Percentiles rank a stretch among this genome's conserved stretches.
These are phyloP conservation scores for Boletus barrowsii DNA, from an alignment of 768 basidiomycete species.

Conservation along the genomic window DNA sequence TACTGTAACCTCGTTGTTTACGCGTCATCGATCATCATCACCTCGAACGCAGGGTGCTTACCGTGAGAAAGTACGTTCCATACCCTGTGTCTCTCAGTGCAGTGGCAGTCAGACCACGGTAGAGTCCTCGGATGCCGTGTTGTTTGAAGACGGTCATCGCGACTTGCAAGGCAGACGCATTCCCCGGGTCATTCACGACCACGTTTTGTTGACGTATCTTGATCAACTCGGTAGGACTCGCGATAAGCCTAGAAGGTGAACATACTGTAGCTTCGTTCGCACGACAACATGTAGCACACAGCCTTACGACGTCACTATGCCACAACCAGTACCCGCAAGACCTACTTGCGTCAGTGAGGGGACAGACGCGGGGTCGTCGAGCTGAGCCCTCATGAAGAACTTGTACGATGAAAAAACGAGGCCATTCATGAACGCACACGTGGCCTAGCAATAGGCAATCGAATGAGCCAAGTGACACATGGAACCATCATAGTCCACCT, in stretches of 20 bases:
- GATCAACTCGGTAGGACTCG: slow-evolving; percentile 82
- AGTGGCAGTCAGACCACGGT: slow-evolving; percentile 73
- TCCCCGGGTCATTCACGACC: slow-evolving; percentile 29
- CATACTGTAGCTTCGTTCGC: not conserved
- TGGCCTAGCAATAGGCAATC: slow-evolving; percentile 41
- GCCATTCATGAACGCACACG: slow-evolving; percentile 77
- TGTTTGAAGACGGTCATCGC: slow-evolving; percentile 51
- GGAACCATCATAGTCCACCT: slow-evolving; percentile 16
- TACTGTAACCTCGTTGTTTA: slow-evolving; percentile 39
- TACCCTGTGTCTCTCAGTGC: slow-evolving; percentile 77
- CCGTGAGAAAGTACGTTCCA: slow-evolving; percentile 81
- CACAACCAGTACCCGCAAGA: slow-evolving; percentile 77
- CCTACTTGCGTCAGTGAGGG: slow-evolving; percentile 72
- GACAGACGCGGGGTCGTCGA: slow-evolving; percentile 40
- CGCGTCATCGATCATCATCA: slow-evolving; percentile 3
- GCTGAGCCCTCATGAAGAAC: slow-evolving; percentile 68
- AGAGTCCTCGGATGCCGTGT: slow-evolving; percentile 64
- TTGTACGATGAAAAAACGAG: slow-evolving; percentile 84
- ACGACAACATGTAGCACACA: slow-evolving; percentile 3
- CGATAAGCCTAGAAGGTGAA: slow-evolving; percentile 52
- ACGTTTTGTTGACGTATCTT: slow-evolving; percentile 80
- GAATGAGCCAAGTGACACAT: not conserved
- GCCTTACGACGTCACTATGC: slow-evolving; percentile 73
- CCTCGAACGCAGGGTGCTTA: slow-evolving; percentile 31
- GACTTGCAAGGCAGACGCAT: slow-evolving; percentile 51